Conservation (phyloP, 2,329 filamentous ascomycete genomes). For the Hyphodiscus sp. region DNA sequence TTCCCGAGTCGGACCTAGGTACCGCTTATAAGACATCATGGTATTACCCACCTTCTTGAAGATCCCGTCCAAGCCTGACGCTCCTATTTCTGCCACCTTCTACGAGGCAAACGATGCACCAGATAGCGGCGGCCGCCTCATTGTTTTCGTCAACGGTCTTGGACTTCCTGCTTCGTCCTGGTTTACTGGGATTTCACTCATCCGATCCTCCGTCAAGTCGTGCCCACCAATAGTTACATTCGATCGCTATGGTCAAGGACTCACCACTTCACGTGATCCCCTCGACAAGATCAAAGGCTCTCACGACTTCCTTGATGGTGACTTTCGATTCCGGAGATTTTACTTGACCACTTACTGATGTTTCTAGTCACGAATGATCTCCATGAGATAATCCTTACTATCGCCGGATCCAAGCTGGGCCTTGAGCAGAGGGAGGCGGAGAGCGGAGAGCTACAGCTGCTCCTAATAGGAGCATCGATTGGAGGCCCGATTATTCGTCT, state of each 20-base stretch:
- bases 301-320: conserved; percentile 10
- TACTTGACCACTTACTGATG: conserved; percentile 13
- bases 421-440: conserved; percentile 4
- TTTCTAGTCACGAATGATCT: conserved; percentile 21
- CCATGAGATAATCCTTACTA: conserved; percentile 23
- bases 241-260: conserved; percentile 27
- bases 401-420: conserved; percentile 13
- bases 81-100: conserved; percentile 28
- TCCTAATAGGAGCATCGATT: conserved; percentile 29
- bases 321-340: conserved; percentile 21
- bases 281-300: conserved; percentile 15
- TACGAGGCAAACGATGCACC: conserved; percentile 13
- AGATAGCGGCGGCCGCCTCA: conserved; percentile 12
- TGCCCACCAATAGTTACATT: conserved; percentile 30
- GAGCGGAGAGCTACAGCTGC: conserved; percentile 14
- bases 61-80: conserved; percentile 21
- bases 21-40: background rate
- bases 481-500: conserved; percentile 28
- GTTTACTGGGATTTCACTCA: conserved; percentile 23
- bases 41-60: background rate
- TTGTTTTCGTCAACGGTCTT: conserved; percentile 30
- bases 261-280: conserved; percentile 21
- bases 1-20: background rate
- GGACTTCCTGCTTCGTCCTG: conserved; percentile 27
- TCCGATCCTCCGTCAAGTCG: conserved; percentile 13